phyloP scores from a whole-genome alignment of 2,329 filamentous ascomycete species.

The Arthrocladium fulminans region DNA sequence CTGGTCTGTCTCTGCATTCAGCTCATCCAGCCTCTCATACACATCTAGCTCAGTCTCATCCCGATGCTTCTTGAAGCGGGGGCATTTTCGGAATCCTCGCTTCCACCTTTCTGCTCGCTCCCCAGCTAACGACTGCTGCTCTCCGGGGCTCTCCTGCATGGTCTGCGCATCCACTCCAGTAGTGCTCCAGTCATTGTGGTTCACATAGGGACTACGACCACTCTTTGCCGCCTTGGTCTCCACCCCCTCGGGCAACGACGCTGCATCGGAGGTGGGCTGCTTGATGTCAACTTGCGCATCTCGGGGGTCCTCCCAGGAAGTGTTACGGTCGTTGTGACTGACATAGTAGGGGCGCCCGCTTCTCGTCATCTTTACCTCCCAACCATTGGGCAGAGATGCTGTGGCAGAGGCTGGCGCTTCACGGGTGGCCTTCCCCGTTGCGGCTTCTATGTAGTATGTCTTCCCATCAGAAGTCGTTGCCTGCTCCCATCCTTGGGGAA shows the following conservation, averaged over 20 bases:
- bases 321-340: conserved; percentile 94
- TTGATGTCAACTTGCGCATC: not conserved
- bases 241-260: too few species aligned
- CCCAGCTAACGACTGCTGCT: too few species aligned
- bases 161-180: too few species aligned
- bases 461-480: conserved; percentile 4
- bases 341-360: conserved; percentile 95
- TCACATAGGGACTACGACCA: too few species aligned
- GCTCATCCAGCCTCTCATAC: conserved; percentile 1
- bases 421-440: not conserved
- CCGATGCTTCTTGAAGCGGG: not conserved
- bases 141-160: too few species aligned
- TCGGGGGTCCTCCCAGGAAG: conserved; percentile 95
- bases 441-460: conserved; percentile 6
- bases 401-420: conserved; percentile 36
- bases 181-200: too few species aligned
- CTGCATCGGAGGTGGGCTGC: too few species aligned
- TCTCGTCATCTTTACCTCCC: conserved; percentile 92
- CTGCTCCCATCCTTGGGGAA: not conserved
- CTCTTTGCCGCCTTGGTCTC: too few species aligned
- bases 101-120: conserved; percentile 1
- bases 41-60: conserved; percentile 2
- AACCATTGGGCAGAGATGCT: conserved; percentile 86
- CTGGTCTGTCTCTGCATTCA: not conserved
- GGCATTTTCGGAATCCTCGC: conserved; percentile 5